These are phyloP conservation scores for Annona cherimola DNA, from an alignment of 164 flowering plant species.

Conservation along the genomic window DNA sequence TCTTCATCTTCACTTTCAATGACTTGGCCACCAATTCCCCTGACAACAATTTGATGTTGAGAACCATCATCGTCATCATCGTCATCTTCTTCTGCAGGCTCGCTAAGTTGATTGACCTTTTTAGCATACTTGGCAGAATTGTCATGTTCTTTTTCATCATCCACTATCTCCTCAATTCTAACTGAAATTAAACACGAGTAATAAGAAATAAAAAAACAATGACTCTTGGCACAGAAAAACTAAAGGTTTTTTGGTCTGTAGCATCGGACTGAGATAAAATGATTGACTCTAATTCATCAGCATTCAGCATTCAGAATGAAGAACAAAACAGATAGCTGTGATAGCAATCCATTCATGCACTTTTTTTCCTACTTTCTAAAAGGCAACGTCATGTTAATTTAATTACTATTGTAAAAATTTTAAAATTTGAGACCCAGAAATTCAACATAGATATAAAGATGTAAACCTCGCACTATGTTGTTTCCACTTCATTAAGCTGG, in stretches of 20 bases:
- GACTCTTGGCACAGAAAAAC: not conserved
- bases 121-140: conserved; percentile 27
- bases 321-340: not conserved
- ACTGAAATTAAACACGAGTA: conserved; percentile 30
- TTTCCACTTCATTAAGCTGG: not conserved
- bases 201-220: not conserved
- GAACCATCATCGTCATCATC: conserved; percentile 24
- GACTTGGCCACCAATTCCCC: conserved; percentile 20
- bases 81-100: conserved; percentile 22
- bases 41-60: conserved; percentile 40
- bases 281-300: not conserved
- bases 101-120: conserved; percentile 30
- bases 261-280: not conserved
- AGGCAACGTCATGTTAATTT: no score
- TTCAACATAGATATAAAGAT: not conserved
- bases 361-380: no score
- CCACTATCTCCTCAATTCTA: conserved; percentile 83
- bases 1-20: conserved; percentile 94
- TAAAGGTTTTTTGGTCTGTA: not conserved
- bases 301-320: no score
- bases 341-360: not conserved
- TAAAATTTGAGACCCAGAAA: not conserved
- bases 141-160: conserved; percentile 55
- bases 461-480: not conserved
- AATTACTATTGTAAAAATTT: no score